Conservation (phyloP, 352 stramenopile genomes). For the Pythium biforme region DNA sequence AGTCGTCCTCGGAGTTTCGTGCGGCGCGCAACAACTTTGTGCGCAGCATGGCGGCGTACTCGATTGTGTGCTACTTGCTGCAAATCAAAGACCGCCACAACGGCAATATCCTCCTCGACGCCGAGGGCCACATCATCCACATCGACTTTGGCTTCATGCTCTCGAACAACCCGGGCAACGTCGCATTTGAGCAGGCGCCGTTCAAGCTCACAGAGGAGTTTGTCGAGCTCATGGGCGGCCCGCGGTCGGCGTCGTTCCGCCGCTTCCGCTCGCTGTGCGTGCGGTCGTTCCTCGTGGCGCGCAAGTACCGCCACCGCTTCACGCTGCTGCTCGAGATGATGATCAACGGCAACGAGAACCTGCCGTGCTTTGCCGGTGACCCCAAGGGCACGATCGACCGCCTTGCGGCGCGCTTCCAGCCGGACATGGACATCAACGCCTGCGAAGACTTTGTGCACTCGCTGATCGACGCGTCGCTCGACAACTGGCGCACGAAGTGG, state of each 20-base stretch:
- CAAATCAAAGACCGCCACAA: conserved; percentile 99
- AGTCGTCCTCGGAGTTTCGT: conserved; percentile 65
- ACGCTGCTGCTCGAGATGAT: conserved; percentile 97
- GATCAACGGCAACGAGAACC: conserved; percentile 94
- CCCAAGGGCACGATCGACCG: conserved; percentile 90
- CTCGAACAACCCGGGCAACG: conserved; percentile 92
- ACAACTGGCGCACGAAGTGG: conserved; percentile 96
- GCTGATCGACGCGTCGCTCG: conserved; percentile 94
- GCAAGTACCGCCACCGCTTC: conserved; percentile 95
- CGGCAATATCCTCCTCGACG: conserved; percentile 96
- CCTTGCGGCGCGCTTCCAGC: conserved; percentile 90
- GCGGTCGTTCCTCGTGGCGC: conserved; percentile 93
- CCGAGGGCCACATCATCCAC: conserved; percentile 95
- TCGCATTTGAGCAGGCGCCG: conserved; percentile 94
- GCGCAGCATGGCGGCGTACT: conserved; percentile 85
- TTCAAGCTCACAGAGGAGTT: conserved; percentile 98
- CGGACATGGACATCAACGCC: conserved; percentile 93
- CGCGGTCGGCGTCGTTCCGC: conserved; percentile 90
- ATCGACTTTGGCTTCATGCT: conserved; percentile 98
- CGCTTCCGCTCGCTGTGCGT: conserved; percentile 96
- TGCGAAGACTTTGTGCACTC: conserved; percentile 95
- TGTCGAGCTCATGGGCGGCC: conserved; percentile 95
- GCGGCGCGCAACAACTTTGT: conserved; percentile 88
- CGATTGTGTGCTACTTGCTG: conserved; percentile 96
- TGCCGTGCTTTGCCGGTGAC: conserved; percentile 94